Base-by-base conservation (phyloP, 2,329 filamentous ascomycete genomes). In the Colletotrichum trifolii region DNA sequence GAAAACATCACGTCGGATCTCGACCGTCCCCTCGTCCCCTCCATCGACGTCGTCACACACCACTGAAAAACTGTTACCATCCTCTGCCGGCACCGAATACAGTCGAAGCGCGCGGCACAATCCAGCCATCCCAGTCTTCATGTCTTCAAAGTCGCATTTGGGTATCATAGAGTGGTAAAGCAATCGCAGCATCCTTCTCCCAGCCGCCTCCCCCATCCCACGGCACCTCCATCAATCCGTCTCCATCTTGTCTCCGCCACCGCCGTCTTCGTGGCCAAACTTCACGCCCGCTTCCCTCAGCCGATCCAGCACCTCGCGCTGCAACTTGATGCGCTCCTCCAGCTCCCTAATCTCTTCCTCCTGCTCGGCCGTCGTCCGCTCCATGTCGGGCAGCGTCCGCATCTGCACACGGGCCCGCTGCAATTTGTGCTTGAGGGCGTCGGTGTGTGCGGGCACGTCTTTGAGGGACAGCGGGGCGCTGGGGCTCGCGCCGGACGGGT, bases 401-500 rank as follows among this genome's bases (percentile, higher is more conserved):
- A 94, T 82, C 70, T 89, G 86, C 39, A 82, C 84, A 54, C 91
- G 85, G 54, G 94, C 94, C 70, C 90, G 90, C 75, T 94, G 91
- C 64, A 98, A 86, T 77, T 93, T 92, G 77, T 94, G 89, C 77
- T 93, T 94, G 71, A 97, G 83, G 40, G 87, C 85, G 73, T 93
- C 91, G 2, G 92, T 91, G 40, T 92, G 93, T 2, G 89, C 86
- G 2, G 91, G 88, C 13, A 98, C 86, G 71, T 97, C 91, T 76
- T 97, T 96, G 67, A 85, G 81, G 13, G 78, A 81, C 46, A 83
- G 77, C 71, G 73, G 73, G 73, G 59, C 67, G 59, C 45, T 67
- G 55, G 48, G 75, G 73, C 72, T 76, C 72, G 60, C 79, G 75
- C 66, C 76, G 56, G 68, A 69, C 72, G 58, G 69, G 60, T 59